phyloP scores from a whole-genome alignment of 2,329 filamentous ascomycete species.

The Verticillium tricorpus region DNA sequence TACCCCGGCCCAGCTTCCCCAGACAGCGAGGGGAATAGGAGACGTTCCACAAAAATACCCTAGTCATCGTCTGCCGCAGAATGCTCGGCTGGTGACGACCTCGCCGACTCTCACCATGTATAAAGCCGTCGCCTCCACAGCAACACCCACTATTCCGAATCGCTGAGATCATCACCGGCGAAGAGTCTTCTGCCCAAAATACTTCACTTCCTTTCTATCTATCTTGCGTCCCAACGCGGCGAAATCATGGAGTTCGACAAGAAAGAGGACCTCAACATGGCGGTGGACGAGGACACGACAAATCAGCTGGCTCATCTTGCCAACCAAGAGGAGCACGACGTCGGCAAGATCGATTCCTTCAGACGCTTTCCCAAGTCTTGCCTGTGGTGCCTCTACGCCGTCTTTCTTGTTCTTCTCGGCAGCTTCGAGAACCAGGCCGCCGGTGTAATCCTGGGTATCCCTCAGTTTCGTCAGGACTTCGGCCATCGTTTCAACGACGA shows the following conservation, averaged over 20 bases:
- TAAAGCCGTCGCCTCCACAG: neutral
- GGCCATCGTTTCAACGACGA: constrained; percentile 26
- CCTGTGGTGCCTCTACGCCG: constrained; percentile 30
- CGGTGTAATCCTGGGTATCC: constrained; percentile 34
- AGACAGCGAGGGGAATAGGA: neutral
- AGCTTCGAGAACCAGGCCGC: constrained; percentile 35
- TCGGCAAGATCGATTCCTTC: constrained; percentile 15
- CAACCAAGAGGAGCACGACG: constrained; percentile 21
- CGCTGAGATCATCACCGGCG: neutral
- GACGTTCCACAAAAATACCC: neutral
- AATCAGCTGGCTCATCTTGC: constrained; percentile 10
- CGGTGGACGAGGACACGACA: neutral
- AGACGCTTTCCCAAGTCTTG: constrained; percentile 16
- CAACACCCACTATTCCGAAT: neutral
- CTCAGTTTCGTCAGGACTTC: constrained; percentile 38
- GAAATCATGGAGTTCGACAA: neutral
- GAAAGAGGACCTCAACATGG: neutral
- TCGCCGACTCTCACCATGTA: neutral
- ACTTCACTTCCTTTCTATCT: too few relatives aligned
- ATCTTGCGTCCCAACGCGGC: neutral
- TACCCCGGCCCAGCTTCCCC: neutral
- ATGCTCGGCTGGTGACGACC: neutral
- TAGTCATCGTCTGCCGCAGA: neutral
- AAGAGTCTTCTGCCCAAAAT: too few relatives aligned
- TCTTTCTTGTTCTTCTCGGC: constrained; percentile 32